These are phyloP conservation scores for Solanum clarkiae DNA, from an alignment of 257 asterid genomes.

Conservation along the genomic window DNA sequence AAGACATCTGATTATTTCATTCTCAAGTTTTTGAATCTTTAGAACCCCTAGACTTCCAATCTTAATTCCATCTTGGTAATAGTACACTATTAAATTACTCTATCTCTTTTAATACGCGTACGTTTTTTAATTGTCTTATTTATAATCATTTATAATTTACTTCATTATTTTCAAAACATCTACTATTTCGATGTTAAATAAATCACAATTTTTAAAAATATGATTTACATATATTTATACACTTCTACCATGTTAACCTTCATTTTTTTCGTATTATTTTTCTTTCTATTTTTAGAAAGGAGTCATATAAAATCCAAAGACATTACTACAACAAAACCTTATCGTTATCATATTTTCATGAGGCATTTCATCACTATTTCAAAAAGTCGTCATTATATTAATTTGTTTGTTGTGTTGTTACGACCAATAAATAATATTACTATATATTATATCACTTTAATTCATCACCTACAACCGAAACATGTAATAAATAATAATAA, in stretches of 20 bases:
- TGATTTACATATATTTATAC: neutral
- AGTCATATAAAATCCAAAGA: neutral
- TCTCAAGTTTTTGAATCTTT: too few species aligned
- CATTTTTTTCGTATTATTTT: too few species aligned
- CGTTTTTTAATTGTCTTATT: too few species aligned
- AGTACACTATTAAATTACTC: too few species aligned
- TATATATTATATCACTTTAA: neutral
- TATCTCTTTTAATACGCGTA: too few species aligned
- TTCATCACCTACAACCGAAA: neutral
- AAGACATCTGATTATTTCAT: too few species aligned
- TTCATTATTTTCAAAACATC: neutral
- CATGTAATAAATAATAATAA: neutral
- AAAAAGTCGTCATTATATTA: neutral
- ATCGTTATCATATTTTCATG: neutral
- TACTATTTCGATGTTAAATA: neutral
- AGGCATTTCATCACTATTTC: neutral
- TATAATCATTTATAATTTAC: too few species aligned
- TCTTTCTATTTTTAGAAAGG: neutral
- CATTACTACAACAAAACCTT: neutral
- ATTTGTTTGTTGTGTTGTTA: neutral
- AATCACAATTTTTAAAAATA: neutral
- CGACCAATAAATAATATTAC: neutral
- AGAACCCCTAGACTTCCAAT: too few species aligned
- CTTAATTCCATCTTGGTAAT: too few species aligned
- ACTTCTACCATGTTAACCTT: neutral